Percentiles rank a stretch among this genome's conserved stretches.
Evolutionary conservation across 345 rosid genomes (phyloP).

Genomic region (Abelmoschus esculentus): DNA sequence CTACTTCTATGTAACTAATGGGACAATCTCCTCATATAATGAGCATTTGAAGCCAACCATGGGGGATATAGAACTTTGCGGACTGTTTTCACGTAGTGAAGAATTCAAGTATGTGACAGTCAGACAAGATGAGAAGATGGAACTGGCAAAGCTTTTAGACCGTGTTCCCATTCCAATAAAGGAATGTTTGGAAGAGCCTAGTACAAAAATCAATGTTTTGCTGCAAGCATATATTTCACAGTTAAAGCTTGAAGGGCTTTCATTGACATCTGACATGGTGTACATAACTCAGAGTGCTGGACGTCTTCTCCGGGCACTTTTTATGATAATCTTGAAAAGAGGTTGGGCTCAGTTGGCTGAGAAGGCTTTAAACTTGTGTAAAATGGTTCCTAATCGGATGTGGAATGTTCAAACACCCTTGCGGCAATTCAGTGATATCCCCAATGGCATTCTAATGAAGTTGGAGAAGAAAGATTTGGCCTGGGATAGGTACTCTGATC

Average conservation of each 20-base stretch:
- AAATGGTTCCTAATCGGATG: constrained; percentile 90
- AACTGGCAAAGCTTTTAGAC: constrained; percentile 83
- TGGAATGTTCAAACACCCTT: constrained; percentile 97
- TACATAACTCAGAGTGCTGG: constrained; percentile 96
- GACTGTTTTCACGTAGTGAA: constrained; percentile 80
- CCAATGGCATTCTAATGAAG: constrained; percentile 70
- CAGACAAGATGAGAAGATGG: constrained; percentile 98
- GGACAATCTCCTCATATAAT: constrained; percentile 85
- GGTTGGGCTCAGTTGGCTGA: constrained; percentile 98
- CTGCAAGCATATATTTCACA: constrained; percentile 94
- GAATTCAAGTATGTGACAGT: constrained; percentile 92
- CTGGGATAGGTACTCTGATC: constrained; percentile 94
- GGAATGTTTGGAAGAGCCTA: constrained; percentile 92
- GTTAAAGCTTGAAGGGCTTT: constrained; percentile 94
- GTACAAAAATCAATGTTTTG: constrained; percentile 90
- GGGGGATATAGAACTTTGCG: constrained; percentile 92
- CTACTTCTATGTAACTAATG: constrained; percentile 84
- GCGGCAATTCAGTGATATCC: constrained; percentile 77
- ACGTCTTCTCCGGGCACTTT: constrained; percentile 85
- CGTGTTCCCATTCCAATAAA: constrained; percentile 92
- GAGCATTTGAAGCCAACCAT: constrained; percentile 93
- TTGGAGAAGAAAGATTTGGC: constrained; percentile 93
- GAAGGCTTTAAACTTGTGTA: constrained; percentile 83
- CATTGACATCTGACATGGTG: constrained; percentile 91
- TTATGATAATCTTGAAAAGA: constrained; percentile 83